phyloP scores from a whole-genome alignment of 768 basidiomycete species.

The Serpula lacrymans region DNA sequence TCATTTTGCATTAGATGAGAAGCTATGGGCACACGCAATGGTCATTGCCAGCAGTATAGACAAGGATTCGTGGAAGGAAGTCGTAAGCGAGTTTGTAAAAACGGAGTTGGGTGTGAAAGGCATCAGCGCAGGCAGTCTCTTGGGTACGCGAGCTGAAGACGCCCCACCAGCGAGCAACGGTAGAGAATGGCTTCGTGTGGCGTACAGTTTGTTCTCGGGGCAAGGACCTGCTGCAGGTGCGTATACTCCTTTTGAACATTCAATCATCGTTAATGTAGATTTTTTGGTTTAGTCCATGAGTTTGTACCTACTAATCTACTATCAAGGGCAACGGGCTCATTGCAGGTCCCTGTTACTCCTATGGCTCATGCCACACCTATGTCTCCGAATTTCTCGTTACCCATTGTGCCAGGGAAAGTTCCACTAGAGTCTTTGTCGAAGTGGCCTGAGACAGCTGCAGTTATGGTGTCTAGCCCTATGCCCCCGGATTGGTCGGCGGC shows the following conservation, averaged over 20 bases:
- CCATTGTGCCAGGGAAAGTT: slow-evolving; percentile 42
- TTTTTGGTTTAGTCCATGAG: slow-evolving; percentile 59
- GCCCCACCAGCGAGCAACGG: slow-evolving; percentile 38
- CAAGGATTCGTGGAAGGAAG: slow-evolving; percentile 91
- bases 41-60: slow-evolving; percentile 91
- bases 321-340: slow-evolving; percentile 33
- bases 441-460: slow-evolving; percentile 86
- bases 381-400: slow-evolving; percentile 58
- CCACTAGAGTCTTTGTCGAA: slow-evolving; percentile 61
- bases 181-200: slow-evolving; percentile 71
- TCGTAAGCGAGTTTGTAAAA: slow-evolving; percentile 79
- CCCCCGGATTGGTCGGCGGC: slow-evolving; percentile 68
- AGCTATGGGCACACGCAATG: slow-evolving; percentile 94
- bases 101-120: slow-evolving; percentile 60
- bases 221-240: slow-evolving; percentile 75
- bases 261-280: slow-evolving; percentile 2
- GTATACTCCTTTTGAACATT: slow-evolving; percentile 17
- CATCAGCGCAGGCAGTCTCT: slow-evolving; percentile 11
- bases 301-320: slow-evolving; percentile 58
- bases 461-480: slow-evolving; percentile 73
- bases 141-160: slow-evolving; percentile 15
- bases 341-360: slow-evolving; percentile 35
- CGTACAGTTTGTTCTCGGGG: slow-evolving; percentile 82
- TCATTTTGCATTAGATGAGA: slow-evolving; percentile 83
- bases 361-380: slow-evolving; percentile 48